A percentile compares a stretch with the other conserved stretches of the same genome.
phyloP scores from a whole-genome alignment of 2,329 filamentous ascomycete genomes.

The Trichoderma pleuroti region DNA sequence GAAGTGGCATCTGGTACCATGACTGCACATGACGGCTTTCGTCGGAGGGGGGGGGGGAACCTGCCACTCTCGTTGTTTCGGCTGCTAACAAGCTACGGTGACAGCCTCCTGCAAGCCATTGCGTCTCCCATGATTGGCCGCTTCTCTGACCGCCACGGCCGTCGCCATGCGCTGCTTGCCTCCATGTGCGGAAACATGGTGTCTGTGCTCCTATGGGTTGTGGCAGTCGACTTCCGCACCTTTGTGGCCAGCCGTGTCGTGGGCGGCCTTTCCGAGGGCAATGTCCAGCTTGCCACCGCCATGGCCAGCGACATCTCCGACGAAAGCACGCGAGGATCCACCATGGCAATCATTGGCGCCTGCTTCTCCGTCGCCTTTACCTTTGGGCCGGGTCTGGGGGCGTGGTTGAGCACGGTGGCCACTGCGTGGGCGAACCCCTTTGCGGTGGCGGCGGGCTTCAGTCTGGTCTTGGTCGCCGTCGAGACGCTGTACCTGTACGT shows the following conservation, averaged over 20 bases:
- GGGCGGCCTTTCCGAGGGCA: constrained; percentile 91
- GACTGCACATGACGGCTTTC: not conserved
- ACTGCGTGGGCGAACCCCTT: constrained; percentile 87
- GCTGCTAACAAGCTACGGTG: not conserved
- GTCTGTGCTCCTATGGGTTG: constrained; percentile 90
- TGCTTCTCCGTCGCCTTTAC: constrained; percentile 98
- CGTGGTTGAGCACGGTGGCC: constrained; percentile 74
- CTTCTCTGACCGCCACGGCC: constrained; percentile 84
- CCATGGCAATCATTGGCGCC: constrained; percentile 93
- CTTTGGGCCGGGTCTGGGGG: constrained; percentile 88
- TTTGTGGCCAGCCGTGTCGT: constrained; percentile 92
- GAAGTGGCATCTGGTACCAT: constrained; percentile 24
- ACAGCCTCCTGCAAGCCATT: constrained; percentile 80
- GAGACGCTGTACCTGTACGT: constrained; percentile 88
- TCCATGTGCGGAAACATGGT: constrained; percentile 93
- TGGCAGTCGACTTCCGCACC: constrained; percentile 89
- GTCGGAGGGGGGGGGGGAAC: not conserved
- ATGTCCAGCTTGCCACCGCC: constrained; percentile 91
- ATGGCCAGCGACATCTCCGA: constrained; percentile 96
- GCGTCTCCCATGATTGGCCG: constrained; percentile 88
- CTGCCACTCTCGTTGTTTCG: not conserved
- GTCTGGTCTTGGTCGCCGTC: constrained; percentile 74
- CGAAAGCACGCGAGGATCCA: constrained; percentile 75
- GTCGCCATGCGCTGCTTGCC: constrained; percentile 79
- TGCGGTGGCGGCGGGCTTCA: constrained; percentile 85